Evolutionary conservation across 805 yeast genomes (phyloP), one percentile per base, ranked within the genome.

Genomic region (Hanseniaspora singularis): DNA sequence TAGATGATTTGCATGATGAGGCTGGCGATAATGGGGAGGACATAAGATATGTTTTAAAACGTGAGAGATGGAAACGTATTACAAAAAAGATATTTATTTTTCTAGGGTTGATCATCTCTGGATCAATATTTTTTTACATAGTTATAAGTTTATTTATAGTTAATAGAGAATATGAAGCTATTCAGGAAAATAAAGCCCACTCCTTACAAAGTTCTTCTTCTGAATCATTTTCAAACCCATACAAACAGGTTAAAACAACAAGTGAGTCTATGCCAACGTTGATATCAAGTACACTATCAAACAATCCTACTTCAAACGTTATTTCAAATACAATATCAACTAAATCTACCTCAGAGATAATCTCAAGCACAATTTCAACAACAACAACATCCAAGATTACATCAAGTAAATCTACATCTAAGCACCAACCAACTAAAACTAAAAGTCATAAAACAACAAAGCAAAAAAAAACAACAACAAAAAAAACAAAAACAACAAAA

Each of bases 151-250:
- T 44, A 34, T 15, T 23, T 12, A 8, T 44, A 12, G 48, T 44
- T 4, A 44, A 44, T 19, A 44, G 31, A 9, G 48, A 44, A 26
- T 44, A 44, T 26, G 15, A 19, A 5, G 27, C 34, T 4, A 28
- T n/a, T n/a, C n/a, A n/a, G n/a, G n/a, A n/a, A n/a, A n/a, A n/a
- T n/a, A n/a, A n/a, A n/a, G n/a, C n/a, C n/a, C n/a, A n/a, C n/a
- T n/a, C n/a, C n/a, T n/a, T n/a, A n/a, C n/a, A n/a, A n/a, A n/a
- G n/a, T n/a, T n/a, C n/a, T n/a, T n/a, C n/a, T n/a, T n/a, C n/a
- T 3, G 19, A 30, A 3, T n/a, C 34, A 18, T n/a, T n/a, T 20
- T 10, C 39, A 2, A 28, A 4, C 5, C 16, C 19, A 26, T 26
- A 26, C 11, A 26, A 26, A 26, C 28, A 26, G 10, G 11, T 26